A percentile compares a stretch with the other conserved stretches of the same genome.
Conservation (phyloP, 305 asterid species). For the Fraxinus sp. region DNA sequence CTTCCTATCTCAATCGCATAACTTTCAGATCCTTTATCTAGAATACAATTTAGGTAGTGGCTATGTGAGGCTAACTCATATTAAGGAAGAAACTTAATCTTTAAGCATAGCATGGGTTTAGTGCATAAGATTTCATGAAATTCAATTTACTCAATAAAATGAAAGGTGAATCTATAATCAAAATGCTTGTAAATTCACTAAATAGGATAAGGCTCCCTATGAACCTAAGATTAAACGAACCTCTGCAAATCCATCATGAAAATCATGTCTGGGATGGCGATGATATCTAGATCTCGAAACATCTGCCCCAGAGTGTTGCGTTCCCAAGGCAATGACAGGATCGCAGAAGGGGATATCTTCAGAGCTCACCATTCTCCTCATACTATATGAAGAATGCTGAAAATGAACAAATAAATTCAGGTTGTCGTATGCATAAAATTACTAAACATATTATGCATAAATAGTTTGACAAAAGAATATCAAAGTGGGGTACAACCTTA, state of each 20-base stretch:
- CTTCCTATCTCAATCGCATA: conserved; percentile 13
- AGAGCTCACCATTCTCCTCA: conserved; percentile 66
- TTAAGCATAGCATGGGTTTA: conserved; percentile 1
- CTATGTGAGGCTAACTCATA: conserved; percentile 1
- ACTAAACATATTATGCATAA: background rate
- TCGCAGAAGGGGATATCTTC: conserved; percentile 74
- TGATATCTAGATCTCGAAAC: conserved; percentile 58
- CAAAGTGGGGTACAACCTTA: conserved; percentile 5
- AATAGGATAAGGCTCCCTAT: background rate
- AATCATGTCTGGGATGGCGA: conserved; percentile 61
- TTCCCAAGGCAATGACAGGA: conserved; percentile 44
- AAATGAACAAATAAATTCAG: conserved; percentile 21
- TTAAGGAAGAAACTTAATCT: background rate
- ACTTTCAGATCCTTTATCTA: background rate
- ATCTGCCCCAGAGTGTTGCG: conserved; percentile 49
- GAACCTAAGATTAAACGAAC: conserved; percentile 38
- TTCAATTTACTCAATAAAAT: background rate
- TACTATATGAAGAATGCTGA: conserved; percentile 58
- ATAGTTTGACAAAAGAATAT: background rate
- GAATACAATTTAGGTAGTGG: background rate
- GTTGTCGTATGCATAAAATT: background rate
- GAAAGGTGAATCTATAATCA: background rate
- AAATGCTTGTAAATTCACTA: background rate
- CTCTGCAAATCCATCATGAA: conserved; percentile 83
- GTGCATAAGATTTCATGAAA: background rate